Base-by-base conservation (phyloP, 495 filamentous ascomycete genomes). In the Thermothielavioides terrestris region DNA sequence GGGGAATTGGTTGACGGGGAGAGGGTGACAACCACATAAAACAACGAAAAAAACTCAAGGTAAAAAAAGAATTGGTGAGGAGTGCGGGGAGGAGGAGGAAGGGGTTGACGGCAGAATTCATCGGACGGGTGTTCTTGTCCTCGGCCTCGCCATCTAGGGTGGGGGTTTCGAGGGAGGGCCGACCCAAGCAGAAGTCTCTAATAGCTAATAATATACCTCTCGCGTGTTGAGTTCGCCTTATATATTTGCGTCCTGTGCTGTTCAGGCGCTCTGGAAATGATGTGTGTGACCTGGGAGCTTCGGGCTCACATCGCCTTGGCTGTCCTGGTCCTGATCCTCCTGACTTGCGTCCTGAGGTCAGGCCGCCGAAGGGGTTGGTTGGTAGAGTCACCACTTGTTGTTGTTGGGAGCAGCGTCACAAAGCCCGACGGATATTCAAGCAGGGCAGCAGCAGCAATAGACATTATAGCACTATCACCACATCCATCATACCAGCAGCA, bases 161-260 rank as follows among this genome's bases (percentile, higher is more conserved):
- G 43, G 27, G 46, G 36, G 28, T 26, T 18, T 35, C 25, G 45
- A 36, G 46, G 44, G 22, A 34, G 52, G 39, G 20, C 31, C 10
- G 52, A 49, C 43, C 49, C 44, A 43, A 49, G 56, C 42, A 43
- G 12, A 25, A 31, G 43, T 56, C 46, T 45, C 40, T 65, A 65
- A 65, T 65, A 65, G 54, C 54, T 61, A 65, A 61, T 59, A 59
- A 58, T 60, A 57, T 57, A 59, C 58, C 59, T 65, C 57, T 57
- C 56, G 58, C 52, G 55, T 61, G 60, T 54, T 58, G 57, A 61
- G 56, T 63, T 63, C 53, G 57, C 55, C 49, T 10, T 42, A 52
- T 35, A n/a, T 38, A 4, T 21, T 36, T 46, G 12, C 8, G 4
- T 30, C 22, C 27, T 28, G 22, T 20, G 9, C 18, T 40, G 37